Conservation (phyloP, 805 yeast genomes). For the Lipomyces starkeyi region DNA sequence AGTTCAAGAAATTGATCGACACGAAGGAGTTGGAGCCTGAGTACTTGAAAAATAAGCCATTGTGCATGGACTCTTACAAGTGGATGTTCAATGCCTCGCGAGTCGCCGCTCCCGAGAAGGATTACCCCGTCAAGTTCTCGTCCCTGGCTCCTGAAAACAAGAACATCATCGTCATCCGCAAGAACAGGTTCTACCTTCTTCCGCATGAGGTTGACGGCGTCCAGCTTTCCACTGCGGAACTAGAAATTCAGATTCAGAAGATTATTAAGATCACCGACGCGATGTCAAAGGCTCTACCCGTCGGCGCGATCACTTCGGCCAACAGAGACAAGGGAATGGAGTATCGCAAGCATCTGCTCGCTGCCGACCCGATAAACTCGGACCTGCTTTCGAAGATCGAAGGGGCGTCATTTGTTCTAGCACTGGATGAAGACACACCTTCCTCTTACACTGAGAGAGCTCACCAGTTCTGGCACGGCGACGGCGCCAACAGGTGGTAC, state of each 20-base stretch:
- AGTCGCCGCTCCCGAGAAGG: slow-evolving; percentile 66
- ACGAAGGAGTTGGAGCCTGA: slow-evolving; percentile 81
- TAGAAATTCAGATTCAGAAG: slow-evolving; percentile 59
- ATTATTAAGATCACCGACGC: slow-evolving; percentile 56
- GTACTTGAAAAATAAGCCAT: slow-evolving; percentile 74
- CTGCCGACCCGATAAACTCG: slow-evolving; percentile 62
- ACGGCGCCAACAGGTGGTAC: slow-evolving; percentile 86
- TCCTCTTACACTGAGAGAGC: slow-evolving; percentile 83
- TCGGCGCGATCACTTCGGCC: slow-evolving; percentile 82
- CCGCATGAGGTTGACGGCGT: slow-evolving; percentile 48
- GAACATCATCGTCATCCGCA: slow-evolving; percentile 72
- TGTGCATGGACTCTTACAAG: slow-evolving; percentile 91
- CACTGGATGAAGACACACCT: slow-evolving; percentile 77
- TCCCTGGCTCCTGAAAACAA: slow-evolving; percentile 52
- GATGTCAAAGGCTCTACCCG: slow-evolving; percentile 54
- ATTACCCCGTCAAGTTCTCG: slow-evolving; percentile 61
- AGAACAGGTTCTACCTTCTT: slow-evolving; percentile 82
- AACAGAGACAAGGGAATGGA: slow-evolving; percentile 83
- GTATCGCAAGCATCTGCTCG: slow-evolving; percentile 61
- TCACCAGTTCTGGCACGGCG: slow-evolving; percentile 91
- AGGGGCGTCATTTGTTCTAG: slow-evolving; percentile 77
- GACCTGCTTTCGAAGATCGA: slow-evolving; percentile 70
- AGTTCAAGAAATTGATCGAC: slow-evolving; percentile 71
- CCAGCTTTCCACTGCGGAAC: slow-evolving; percentile 48
- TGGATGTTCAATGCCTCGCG: slow-evolving; percentile 90